Percentiles rank a stretch among this genome's conserved stretches.
Conservation (phyloP, 2,329 filamentous ascomycete genomes). For the Trichoderma endophyticum region DNA sequence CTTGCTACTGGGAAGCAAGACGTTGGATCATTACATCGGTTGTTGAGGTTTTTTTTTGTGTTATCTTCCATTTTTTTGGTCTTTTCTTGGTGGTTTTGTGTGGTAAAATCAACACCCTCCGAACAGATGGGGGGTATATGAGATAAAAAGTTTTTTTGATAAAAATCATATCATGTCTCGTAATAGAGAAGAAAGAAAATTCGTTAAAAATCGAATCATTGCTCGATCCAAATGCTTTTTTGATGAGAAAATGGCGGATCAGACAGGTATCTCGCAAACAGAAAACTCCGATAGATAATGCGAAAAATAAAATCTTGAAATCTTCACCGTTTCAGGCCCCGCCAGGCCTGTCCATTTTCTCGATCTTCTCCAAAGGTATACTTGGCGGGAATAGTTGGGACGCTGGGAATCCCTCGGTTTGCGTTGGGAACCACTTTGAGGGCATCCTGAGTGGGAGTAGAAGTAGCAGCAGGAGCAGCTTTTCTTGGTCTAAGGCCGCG, state of each 20-base stretch:
- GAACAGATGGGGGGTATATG: conserved; percentile 10
- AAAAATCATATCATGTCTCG: conserved; percentile 15
- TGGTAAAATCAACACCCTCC: not conserved
- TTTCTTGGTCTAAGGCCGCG: conserved; percentile 26
- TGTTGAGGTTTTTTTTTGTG: not conserved
- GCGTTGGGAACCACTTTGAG: conserved; percentile 44
- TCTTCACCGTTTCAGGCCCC: conserved; percentile 27
- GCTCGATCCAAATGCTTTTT: not conserved
- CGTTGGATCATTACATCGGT: conserved; percentile 15
- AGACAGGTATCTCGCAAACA: not conserved
- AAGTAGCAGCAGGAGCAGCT: conserved; percentile 11
- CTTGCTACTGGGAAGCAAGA: conserved; percentile 16
- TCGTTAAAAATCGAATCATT: conserved; percentile 13
- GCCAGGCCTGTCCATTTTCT: conserved; percentile 34
- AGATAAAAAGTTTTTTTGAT: not conserved
- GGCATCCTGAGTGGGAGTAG: conserved; percentile 27
- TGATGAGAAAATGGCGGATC: conserved; percentile 7
- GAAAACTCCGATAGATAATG: not conserved
- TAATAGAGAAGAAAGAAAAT: conserved; percentile 13
- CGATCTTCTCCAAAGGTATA: conserved; percentile 37
- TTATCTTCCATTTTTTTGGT: conserved; percentile 2
- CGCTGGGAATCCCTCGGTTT: conserved; percentile 46
- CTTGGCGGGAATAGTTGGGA: conserved; percentile 44
- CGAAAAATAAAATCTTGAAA: not conserved
- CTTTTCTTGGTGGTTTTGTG: not conserved